Evolutionary conservation across 176 grass and related monocot genomes (phyloP).

Genomic region (Hordeum marinum): DNA sequence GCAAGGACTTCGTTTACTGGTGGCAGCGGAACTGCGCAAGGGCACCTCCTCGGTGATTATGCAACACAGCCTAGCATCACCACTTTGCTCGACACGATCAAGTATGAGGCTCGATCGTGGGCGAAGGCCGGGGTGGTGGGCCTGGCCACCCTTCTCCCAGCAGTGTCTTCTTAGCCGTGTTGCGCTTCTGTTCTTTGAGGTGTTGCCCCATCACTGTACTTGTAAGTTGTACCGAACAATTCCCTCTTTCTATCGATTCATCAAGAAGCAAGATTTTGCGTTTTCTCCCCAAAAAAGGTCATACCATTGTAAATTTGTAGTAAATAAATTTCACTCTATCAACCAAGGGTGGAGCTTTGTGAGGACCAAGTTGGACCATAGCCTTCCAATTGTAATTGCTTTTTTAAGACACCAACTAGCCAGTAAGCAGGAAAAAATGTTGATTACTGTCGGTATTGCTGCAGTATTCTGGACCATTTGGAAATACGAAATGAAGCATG

Average conservation of each 20-base stretch:
- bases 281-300: neutral
- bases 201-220: neutral
- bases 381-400: neutral
- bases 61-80: neutral
- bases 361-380: neutral
- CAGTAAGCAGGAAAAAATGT: neutral
- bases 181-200: neutral
- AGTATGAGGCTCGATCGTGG: neutral
- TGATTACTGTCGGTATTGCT: neutral
- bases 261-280: no score
- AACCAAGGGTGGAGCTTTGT: neutral
- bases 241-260: no score
- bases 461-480: neutral
- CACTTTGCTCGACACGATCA: neutral
- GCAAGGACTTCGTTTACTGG: neutral
- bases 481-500: neutral
- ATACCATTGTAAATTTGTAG: neutral
- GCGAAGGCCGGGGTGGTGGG: neutral
- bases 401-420: neutral
- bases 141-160: neutral
- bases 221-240: neutral
- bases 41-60: neutral
- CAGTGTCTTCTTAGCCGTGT: neutral
- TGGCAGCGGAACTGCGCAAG: no score
- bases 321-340: neutral